A percentile compares a stretch with the other conserved stretches of the same genome.
phyloP scores from a whole-genome alignment of 1,139 yeast species.

The Candida frijolesensis region DNA sequence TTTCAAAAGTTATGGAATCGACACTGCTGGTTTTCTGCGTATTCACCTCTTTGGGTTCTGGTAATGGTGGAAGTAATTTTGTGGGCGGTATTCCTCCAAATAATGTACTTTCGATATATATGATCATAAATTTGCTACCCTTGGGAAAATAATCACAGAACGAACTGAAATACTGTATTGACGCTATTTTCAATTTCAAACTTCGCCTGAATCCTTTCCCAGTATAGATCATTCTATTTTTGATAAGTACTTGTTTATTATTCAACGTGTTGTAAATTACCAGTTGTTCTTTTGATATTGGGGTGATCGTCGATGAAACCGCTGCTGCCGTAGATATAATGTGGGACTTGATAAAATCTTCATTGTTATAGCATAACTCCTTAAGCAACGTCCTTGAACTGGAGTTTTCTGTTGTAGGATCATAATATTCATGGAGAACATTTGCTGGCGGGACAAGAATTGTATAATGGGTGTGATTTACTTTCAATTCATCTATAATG shows the following conservation, averaged over 20 bases:
- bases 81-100: constrained; percentile 32
- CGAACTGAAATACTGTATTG: constrained; percentile 46
- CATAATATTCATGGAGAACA: constrained; percentile 52
- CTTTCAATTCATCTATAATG: constrained; percentile 42
- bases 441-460: constrained; percentile 64
- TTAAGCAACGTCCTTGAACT: constrained; percentile 38
- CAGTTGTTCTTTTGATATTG: constrained; percentile 45
- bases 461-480: constrained; percentile 50
- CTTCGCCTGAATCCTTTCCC: constrained; percentile 60
- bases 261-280: constrained; percentile 58
- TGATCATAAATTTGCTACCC: constrained; percentile 52
- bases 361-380: constrained; percentile 59
- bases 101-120: constrained; percentile 55
- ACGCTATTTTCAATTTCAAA: constrained; percentile 45
- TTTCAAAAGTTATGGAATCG: constrained; percentile 38
- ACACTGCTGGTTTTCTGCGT: not conserved
- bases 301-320: constrained; percentile 36
- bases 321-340: constrained; percentile 48
- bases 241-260: constrained; percentile 58
- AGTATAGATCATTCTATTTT: constrained; percentile 56
- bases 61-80: constrained; percentile 6
- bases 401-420: constrained; percentile 41
- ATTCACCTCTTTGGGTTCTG: constrained; percentile 1
- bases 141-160: constrained; percentile 49
- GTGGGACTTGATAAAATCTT: constrained; percentile 74